Evolutionary conservation across 768 basidiomycete species (phyloP).

Genomic region (Lentinula sp.): DNA sequence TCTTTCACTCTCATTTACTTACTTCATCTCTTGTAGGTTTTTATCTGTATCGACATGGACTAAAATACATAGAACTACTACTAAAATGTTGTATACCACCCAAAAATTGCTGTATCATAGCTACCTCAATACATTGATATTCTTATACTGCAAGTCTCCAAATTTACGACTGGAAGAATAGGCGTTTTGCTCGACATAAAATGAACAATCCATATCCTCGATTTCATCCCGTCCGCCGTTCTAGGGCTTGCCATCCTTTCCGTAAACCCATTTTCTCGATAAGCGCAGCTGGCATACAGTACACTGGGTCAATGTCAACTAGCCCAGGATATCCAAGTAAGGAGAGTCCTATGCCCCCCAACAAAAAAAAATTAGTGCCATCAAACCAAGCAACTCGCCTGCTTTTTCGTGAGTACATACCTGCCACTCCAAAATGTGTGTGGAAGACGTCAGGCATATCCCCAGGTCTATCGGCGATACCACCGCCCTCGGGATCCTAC

Average conservation of each 20-base stretch:
- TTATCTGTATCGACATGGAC: background rate
- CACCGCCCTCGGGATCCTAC: conserved; percentile 86
- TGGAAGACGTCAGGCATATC: conserved; percentile 98
- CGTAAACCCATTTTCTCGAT: conserved; percentile 66
- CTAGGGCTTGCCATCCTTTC: conserved; percentile 59
- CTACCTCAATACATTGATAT: background rate
- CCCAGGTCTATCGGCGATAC: conserved; percentile 90
- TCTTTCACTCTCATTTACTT: background rate
- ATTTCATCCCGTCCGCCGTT: conserved; percentile 20
- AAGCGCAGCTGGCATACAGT: conserved; percentile 85
- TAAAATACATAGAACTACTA: background rate
- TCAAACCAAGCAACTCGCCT: too few species aligned
- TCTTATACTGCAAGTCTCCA: background rate
- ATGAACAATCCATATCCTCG: too few species aligned
- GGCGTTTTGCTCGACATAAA: too few species aligned
- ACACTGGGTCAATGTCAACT: conserved; percentile 86
- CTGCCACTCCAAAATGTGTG: conserved; percentile 87
- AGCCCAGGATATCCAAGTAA: conserved; percentile 83
- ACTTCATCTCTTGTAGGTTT: background rate
- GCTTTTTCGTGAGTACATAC: conserved; percentile 24
- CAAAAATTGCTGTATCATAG: background rate
- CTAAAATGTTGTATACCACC: background rate
- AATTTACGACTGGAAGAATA: too few species aligned
- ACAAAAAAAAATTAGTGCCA: background rate
- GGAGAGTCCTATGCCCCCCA: conserved; percentile 57